These are phyloP conservation scores for Colletotrichum australisinense DNA, from an alignment of 2,329 filamentous ascomycete species.

Conservation along the genomic window DNA sequence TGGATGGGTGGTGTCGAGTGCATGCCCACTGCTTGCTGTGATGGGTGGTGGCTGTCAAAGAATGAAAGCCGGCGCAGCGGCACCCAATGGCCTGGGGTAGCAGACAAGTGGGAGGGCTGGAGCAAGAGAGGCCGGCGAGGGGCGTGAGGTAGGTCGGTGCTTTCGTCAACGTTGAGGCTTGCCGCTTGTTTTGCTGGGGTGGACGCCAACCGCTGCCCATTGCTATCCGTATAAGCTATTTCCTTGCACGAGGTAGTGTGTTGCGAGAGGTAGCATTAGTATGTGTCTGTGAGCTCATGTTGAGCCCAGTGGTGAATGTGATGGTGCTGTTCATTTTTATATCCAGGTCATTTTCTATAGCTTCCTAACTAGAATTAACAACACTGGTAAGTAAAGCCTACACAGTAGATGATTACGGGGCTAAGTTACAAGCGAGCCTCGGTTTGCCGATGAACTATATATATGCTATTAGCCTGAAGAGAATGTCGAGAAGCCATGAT, in stretches of 20 bases:
- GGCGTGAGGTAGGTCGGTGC: not conserved
- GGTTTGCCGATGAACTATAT: no score
- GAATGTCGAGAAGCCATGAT: not conserved
- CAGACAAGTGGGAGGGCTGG: not conserved
- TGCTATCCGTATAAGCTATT: not conserved
- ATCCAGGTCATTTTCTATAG: not conserved
- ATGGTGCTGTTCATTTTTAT: not conserved
- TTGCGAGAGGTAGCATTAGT: not conserved
- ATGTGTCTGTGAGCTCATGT: not conserved
- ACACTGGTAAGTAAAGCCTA: not conserved
- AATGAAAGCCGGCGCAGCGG: conserved; percentile 19
- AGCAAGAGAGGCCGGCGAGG: not conserved
- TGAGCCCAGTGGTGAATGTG: no score
- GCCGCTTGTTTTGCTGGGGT: no score
- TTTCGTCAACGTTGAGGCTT: not conserved
- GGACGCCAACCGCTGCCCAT: not conserved
- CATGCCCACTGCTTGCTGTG: conserved; percentile 3
- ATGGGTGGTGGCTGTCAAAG: conserved; percentile 28
- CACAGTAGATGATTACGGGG: not conserved
- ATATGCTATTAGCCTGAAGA: not conserved
- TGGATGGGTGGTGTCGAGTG: conserved; percentile 16
- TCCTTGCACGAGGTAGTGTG: not conserved
- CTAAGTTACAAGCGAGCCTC: not conserved
- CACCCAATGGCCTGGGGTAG: conserved; percentile 21
- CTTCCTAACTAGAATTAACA: not conserved